Base-by-base conservation (phyloP, 176 grass and related monocot species). In the Miscanthus lutarioriparius region DNA sequence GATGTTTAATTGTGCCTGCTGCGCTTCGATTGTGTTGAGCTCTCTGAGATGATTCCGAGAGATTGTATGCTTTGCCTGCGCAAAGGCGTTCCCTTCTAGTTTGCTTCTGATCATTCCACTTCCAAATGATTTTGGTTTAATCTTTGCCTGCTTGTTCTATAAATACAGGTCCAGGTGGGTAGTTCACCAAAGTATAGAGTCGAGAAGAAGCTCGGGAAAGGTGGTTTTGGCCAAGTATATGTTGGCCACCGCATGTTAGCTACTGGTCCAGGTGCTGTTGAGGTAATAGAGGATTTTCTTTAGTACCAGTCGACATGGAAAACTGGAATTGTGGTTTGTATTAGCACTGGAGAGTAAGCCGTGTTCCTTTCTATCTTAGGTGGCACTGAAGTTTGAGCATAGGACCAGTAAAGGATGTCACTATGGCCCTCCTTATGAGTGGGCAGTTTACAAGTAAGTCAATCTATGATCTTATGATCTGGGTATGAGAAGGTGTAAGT, bases 211-310 rank as follows among this genome's bases (percentile, higher is more conserved):
- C 93, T 99, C 39, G 97, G 97, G 6, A 99, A 99, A 89, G 97
- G 97, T 89, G 93, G 97, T 85, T 99, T 96, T 91, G 97, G 97
- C 59, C 97, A 99, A 92, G 97, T 99, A 44, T 99, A 99, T 77
- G 91, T 99, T 77, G 97, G 97, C 48, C 89, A 77, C n/a, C 91
- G 97, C 67, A 62, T 91, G 75, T 81, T 86, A 38, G 70, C 84
- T 64, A 89, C 67, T 6, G 90, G 88, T 71, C 78, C 93, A 12
- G 87, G 81, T 63, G 93, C 93, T 20, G 40, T 89, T 33, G 91
- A 99, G 97, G 97, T 99, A 81, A 88, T 73, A 16, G 41, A 75
- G 26, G 63, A 64, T 82, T 68, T 65, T 38, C 45, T 43, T 61
- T 35, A 7, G 15, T 79, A 39, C 72, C 38, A 54, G 36, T 25